These are phyloP conservation scores for Gaertneriomyces semiglobifer DNA, from an alignment of 192 early-diverging fungal genomes.

Conservation along the genomic window DNA sequence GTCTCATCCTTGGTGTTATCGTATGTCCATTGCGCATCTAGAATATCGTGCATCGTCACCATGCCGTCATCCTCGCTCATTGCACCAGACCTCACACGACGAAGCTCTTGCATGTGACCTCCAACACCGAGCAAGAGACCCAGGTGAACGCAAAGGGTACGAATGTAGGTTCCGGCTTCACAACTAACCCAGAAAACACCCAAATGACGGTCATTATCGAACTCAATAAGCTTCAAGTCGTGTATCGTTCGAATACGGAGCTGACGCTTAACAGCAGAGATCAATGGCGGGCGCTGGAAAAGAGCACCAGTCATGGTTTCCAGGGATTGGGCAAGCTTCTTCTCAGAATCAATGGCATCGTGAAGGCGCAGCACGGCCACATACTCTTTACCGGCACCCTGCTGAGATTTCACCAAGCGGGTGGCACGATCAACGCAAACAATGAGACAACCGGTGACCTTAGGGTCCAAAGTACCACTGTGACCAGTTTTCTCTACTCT, in stretches of 20 bases:
- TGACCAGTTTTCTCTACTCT: conserved; percentile 98
- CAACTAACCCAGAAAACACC: conserved; percentile 97
- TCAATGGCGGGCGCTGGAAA: conserved; percentile 98
- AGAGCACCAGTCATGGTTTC: conserved; percentile 97
- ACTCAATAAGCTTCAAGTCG: conserved; percentile 93
- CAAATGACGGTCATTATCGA: conserved; percentile 94
- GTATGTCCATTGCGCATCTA: conserved; percentile 98
- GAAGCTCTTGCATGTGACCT: conserved; percentile 99
- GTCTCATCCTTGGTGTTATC: conserved; percentile 97
- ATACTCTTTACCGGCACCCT: conserved; percentile 99
- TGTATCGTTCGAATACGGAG: conserved; percentile 98
- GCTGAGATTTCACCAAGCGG: conserved; percentile 97
- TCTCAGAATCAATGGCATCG: conserved; percentile 86
- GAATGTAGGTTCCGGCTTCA: conserved; percentile 99
- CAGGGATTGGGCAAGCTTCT: conserved; percentile 78
- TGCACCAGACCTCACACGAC: conserved; percentile 92
- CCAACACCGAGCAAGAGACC: conserved; percentile 92
- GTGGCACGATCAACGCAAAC: conserved; percentile 99
- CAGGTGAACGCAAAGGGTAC: conserved; percentile 98
- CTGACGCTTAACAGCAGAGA: conserved; percentile 99
- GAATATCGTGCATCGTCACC: conserved; percentile 97
- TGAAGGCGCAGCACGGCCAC: conserved; percentile 93
- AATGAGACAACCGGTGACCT: conserved; percentile 98
- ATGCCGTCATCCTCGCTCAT: conserved; percentile 89
- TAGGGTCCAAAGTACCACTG: conserved; percentile 97